Evolutionary conservation across 495 filamentous ascomycete genomes (phyloP).

Genomic region (Penicillium parvum): DNA sequence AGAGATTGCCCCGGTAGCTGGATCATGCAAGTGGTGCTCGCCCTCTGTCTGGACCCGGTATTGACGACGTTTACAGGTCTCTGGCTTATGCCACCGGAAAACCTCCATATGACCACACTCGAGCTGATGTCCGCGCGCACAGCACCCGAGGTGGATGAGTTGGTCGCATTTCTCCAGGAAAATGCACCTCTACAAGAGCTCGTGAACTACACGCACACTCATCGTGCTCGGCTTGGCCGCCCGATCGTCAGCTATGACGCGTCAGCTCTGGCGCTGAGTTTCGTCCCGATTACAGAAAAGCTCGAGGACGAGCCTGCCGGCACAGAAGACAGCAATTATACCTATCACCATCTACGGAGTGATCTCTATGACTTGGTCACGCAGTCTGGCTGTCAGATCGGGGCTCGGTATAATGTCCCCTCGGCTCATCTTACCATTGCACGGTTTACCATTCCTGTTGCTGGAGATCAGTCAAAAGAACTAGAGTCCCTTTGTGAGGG

Average conservation of each 20-base stretch:
- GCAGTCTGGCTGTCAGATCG: constrained; percentile 55
- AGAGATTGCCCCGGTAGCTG: constrained; percentile 52
- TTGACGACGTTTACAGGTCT: constrained; percentile 50
- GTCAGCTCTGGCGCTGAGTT: constrained; percentile 78
- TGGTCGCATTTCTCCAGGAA: constrained; percentile 52
- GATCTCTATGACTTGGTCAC: constrained; percentile 64
- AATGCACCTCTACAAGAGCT: constrained; percentile 45
- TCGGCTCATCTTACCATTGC: constrained; percentile 85
- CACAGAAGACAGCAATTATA: constrained; percentile 54
- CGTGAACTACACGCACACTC: constrained; percentile 55
- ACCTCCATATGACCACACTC: constrained; percentile 80
- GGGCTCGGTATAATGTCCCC: constrained; percentile 76
- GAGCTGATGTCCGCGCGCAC: constrained; percentile 74
- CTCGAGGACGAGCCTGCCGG: constrained; percentile 13
- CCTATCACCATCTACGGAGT: constrained; percentile 84
- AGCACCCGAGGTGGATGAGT: constrained; percentile 51
- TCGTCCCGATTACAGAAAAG: constrained; percentile 69
- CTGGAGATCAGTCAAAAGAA: constrained; percentile 27
- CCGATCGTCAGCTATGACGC: constrained; percentile 82
- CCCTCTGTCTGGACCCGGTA: not conserved
- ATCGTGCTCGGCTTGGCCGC: constrained; percentile 70
- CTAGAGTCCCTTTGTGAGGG: constrained; percentile 32
- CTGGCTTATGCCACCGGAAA: constrained; percentile 75
- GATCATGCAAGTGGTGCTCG: constrained; percentile 55
- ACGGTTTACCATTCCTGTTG: constrained; percentile 62